phyloP scores from a whole-genome alignment of 306 rosid genomes.

The Rubus parviflorus region DNA sequence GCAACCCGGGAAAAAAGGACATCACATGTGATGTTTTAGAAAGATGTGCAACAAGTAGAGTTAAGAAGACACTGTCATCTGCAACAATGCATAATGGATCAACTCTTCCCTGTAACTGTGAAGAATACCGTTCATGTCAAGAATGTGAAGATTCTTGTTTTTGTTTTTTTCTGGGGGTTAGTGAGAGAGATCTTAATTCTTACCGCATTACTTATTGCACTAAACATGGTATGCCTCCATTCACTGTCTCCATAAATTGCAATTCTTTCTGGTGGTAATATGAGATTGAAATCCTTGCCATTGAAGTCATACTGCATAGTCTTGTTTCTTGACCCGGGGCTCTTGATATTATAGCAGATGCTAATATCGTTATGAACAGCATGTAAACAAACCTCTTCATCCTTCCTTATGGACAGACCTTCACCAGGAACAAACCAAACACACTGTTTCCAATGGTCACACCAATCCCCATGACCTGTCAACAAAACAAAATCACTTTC shows the following conservation, averaged over 20 bases:
- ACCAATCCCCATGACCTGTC: slow-evolving; percentile 69
- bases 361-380: slow-evolving; percentile 69
- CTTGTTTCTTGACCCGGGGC: slow-evolving; percentile 37
- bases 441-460: slow-evolving; percentile 99
- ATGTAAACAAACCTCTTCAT: slow-evolving; percentile 52
- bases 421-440: slow-evolving; percentile 91
- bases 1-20: slow-evolving; percentile 71
- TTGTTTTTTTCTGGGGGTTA: slow-evolving; percentile 9
- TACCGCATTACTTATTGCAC: slow-evolving; percentile 50
- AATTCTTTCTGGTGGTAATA: slow-evolving; percentile 70
- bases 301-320: slow-evolving; percentile 31
- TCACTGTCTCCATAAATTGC: slow-evolving; percentile 72
- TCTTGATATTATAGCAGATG: slow-evolving; percentile 57
- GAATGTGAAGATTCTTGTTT: slow-evolving; percentile 17
- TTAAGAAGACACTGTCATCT: slow-evolving; percentile 77
- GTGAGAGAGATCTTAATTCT: slow-evolving; percentile 27
- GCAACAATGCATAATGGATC: slow-evolving; percentile 60
- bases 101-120: slow-evolving; percentile 70
- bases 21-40: slow-evolving; percentile 50
- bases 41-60: slow-evolving; percentile 65
- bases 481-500: slow-evolving; percentile 32
- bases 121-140: slow-evolving; percentile 30
- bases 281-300: slow-evolving; percentile 51
- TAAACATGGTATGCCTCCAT: slow-evolving; percentile 70
- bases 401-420: slow-evolving; percentile 51